Conservation (phyloP, 2,329 filamentous ascomycete species). For the Diaporthe ilicicola region DNA sequence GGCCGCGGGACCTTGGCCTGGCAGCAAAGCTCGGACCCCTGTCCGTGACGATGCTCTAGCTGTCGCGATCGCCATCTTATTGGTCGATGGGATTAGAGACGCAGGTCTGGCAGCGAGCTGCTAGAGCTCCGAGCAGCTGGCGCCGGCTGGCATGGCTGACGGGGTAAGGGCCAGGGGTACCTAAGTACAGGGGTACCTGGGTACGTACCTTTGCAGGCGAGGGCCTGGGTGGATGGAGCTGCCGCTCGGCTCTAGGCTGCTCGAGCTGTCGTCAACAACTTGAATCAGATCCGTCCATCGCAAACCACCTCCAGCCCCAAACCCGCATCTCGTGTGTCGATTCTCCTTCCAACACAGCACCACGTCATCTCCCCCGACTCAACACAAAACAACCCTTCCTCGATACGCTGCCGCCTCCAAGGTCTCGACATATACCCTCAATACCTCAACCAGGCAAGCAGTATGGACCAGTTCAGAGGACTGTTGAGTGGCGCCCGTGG, state of each 20-base stretch:
- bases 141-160: background rate
- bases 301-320: constrained; percentile 27
- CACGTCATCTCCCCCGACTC: background rate
- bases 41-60: background rate
- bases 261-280: constrained; percentile 44
- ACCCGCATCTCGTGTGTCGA: constrained; percentile 8
- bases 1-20: background rate
- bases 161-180: background rate
- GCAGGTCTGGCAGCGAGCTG: background rate
- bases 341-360: constrained; percentile 12
- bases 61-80: constrained; percentile 19
- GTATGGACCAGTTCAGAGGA: constrained; percentile 91
- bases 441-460: constrained; percentile 34
- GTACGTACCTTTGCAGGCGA: background rate
- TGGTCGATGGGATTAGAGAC: background rate
- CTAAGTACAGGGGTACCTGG: background rate
- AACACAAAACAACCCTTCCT: background rate
- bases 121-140: background rate
- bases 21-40: constrained; percentile 10
- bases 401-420: background rate
- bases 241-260: constrained; percentile 38
- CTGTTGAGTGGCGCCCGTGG: constrained; percentile 79
- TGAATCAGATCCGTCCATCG: constrained; percentile 19
- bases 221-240: background rate
- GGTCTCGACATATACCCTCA: background rate